Evolutionary conservation across 2,329 filamentous ascomycete genomes (phyloP).

Genomic region (Periconia sp.): DNA sequence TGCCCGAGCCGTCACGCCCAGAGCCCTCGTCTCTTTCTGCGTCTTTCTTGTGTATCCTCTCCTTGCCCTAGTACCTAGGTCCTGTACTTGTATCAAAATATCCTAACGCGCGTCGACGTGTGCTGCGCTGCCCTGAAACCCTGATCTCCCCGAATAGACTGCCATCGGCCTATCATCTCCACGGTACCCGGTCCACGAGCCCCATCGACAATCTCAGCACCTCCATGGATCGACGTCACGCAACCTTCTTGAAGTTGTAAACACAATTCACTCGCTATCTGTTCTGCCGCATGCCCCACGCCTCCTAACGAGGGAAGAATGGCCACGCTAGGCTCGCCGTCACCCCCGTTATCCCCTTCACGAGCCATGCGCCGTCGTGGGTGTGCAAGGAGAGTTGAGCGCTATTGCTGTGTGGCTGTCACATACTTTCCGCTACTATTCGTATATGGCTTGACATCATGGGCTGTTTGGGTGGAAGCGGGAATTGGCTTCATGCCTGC

Average conservation of each 20-base stretch:
- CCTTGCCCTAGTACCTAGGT: background rate
- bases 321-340: constrained; percentile 44
- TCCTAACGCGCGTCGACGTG: background rate
- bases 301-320: constrained; percentile 27
- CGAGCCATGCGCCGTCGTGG: constrained; percentile 42
- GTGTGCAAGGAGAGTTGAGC: constrained; percentile 73
- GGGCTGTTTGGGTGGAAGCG: constrained; percentile 87
- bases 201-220: constrained; percentile 5
- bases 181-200: too few species aligned
- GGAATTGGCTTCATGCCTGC: constrained; percentile 61
- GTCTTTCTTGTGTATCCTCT: too few species aligned
- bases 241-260: constrained; percentile 6
- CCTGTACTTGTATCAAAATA: background rate
- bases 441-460: constrained; percentile 86
- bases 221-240: constrained; percentile 15
- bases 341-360: constrained; percentile 42
- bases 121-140: constrained; percentile 23
- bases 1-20: background rate
- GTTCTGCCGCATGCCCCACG: constrained; percentile 24
- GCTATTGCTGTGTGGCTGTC: constrained; percentile 76
- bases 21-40: background rate
- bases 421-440: constrained; percentile 87
- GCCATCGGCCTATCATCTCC: constrained; percentile 3
- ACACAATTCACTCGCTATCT: constrained; percentile 6
- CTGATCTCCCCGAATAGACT: constrained; percentile 10